Percentiles rank a stretch among this genome's conserved stretches.
Evolutionary conservation across 768 basidiomycete species (phyloP).

Genomic region (Lentinus brumalis): DNA sequence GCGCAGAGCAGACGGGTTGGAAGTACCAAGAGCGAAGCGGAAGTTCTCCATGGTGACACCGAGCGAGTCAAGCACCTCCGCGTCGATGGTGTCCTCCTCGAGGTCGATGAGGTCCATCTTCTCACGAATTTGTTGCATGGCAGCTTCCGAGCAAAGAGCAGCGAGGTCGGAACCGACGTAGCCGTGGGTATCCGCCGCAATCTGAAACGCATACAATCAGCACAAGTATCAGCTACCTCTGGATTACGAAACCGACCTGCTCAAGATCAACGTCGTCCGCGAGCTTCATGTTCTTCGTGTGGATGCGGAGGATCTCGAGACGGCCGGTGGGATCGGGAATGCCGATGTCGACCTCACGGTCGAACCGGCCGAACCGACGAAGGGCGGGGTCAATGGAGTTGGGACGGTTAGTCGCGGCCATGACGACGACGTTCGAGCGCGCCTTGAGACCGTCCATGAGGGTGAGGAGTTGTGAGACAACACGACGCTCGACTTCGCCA

Average conservation of each 20-base stretch:
- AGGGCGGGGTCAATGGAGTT: conserved; percentile 99
- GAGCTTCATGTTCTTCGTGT: conserved; percentile 99
- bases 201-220: conserved; percentile 49
- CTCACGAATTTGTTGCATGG: conserved; percentile 99
- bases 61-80: conserved; percentile 97
- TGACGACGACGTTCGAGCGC: conserved; percentile 98
- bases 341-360: conserved; percentile 98
- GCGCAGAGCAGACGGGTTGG: conserved; percentile 97
- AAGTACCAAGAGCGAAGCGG: conserved; percentile 96
- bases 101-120: conserved; percentile 99
- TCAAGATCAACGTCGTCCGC: conserved; percentile 96
- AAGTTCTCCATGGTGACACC: conserved; percentile 99
- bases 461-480: conserved; percentile 96
- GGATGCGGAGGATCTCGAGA: conserved; percentile 97
- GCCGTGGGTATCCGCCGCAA: conserved; percentile 98
- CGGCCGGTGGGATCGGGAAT: conserved; percentile 99
- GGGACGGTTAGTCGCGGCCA: conserved; percentile 98
- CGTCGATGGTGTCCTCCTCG: conserved; percentile 98
- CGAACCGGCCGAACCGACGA: conserved; percentile 98
- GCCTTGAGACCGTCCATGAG: conserved; percentile 99
- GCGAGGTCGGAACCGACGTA: conserved; percentile 99
- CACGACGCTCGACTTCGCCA: conserved; percentile 99
- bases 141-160: conserved; percentile 97
- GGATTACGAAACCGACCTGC: conserved; percentile 52
- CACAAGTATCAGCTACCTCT: neutral